Evolutionary conservation across 2,329 filamentous ascomycete species (phyloP), one percentile per base, ranked within the genome.

Genomic region (Phoma sp.): DNA sequence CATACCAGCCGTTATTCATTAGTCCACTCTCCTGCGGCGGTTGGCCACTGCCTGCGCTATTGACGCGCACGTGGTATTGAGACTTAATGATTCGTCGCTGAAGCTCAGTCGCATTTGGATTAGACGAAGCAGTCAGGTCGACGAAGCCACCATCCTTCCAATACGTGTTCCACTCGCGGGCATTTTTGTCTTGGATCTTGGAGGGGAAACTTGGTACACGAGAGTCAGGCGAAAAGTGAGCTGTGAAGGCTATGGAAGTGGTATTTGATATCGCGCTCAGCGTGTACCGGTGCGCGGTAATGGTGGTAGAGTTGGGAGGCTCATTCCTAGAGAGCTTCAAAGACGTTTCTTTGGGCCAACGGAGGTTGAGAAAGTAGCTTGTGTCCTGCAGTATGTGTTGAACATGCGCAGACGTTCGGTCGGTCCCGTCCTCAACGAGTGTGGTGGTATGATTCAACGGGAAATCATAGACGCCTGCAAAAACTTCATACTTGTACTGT

Each of bases 1-100:
- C 81, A 51, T 82, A 82, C 81, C 81, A 83, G 12, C 81, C 78
- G 62, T 83, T 72, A 53, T 83, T 83, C 34, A 80, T 78, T 11
- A 83, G 69, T 2, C 80, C 80, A 61, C 64, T 66, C 54, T 69
- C 79, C 62, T 83, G 81, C 0, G 80, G 79, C 1, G 79, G 75
- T 2, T 80, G 77, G 39, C 76, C 75, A 33, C 71, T 69, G 0
- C 78, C 79, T 28, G 81, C 81, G n/a, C 76, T 79, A 61, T 84
- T 83, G 5, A 84, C 76, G 2, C 78, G 78, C 2, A 80, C 71
- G 9, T 83, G 75, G 58, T 84, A 83, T 54, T 83, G 80, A 0
- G 81, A 83, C 18, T 79, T 68, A 45, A 84, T 78, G 14, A 78
- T 80, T 21, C 80, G 76, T 10, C 80, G 72, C 61, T 84, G 81